phyloP scores from a whole-genome alignment of 345 rosid species.

The Rhodomyrtus tomentosa region DNA sequence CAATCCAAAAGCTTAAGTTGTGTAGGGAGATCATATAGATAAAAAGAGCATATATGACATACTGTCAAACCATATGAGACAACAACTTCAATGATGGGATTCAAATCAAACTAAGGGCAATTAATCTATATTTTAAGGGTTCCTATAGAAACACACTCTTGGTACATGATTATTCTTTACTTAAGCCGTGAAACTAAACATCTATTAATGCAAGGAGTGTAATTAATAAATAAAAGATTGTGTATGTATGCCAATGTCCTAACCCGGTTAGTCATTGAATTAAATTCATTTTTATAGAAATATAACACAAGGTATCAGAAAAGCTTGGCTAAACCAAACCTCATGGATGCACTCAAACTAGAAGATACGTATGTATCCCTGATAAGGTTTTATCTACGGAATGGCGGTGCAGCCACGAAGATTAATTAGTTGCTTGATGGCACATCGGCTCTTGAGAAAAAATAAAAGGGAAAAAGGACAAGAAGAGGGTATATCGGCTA shows the following conservation, averaged over 20 bases:
- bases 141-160: not conserved
- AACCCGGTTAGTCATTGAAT: not conserved
- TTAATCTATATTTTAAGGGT: not conserved
- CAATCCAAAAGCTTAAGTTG: no score
- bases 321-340: not conserved
- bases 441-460: not conserved
- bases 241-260: not conserved
- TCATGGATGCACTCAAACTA: not conserved
- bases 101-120: not conserved
- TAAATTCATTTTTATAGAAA: not conserved
- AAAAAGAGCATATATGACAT: no score
- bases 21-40: no score
- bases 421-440: not conserved
- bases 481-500: not conserved
- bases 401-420: not conserved
- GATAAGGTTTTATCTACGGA: not conserved
- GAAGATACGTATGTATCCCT: not conserved
- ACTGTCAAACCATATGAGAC: no score
- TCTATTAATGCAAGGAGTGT: not conserved
- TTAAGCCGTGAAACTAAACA: not conserved
- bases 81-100: not conserved
- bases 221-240: not conserved
- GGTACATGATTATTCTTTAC: not conserved
- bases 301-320: not conserved
- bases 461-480: not conserved